Conservation (phyloP, 495 filamentous ascomycete genomes). For the Penicillium mononematosum region DNA sequence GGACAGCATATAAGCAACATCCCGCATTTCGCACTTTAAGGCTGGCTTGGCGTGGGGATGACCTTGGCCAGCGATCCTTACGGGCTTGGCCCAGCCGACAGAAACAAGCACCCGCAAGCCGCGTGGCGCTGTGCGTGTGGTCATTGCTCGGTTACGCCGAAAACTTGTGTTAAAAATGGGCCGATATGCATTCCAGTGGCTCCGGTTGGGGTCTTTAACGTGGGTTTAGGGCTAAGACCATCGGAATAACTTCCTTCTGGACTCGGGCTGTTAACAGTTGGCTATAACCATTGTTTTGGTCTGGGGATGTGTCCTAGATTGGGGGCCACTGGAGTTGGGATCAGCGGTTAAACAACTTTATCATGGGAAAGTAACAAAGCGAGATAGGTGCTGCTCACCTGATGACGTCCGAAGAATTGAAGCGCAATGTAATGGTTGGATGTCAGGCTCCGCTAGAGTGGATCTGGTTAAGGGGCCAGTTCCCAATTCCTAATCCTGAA, state of each 20-base stretch:
- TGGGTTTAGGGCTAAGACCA: neutral
- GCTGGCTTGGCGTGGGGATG: constrained; percentile 21
- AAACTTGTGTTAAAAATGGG: constrained; percentile 2
- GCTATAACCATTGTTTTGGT: neutral
- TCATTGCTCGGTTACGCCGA: constrained; percentile 18
- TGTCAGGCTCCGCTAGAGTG: constrained; percentile 1
- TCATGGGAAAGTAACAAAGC: neutral
- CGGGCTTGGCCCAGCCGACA: constrained; percentile 16
- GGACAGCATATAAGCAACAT: constrained; percentile 10
- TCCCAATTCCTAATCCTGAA: neutral
- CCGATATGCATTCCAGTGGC: constrained; percentile 6
- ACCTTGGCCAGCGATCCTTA: constrained; percentile 17
- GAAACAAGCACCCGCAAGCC: constrained; percentile 6
- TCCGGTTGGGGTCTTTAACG: neutral
- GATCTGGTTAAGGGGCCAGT: constrained; percentile 7
- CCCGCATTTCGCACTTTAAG: constrained; percentile 11
- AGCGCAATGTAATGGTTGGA: constrained; percentile 1
- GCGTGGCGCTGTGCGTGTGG: constrained; percentile 17
- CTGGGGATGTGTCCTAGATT: neutral
- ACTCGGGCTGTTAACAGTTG: constrained; percentile 4
- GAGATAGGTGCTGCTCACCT: neutral
- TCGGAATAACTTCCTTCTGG: neutral
- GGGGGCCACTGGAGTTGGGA: neutral
- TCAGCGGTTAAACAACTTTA: neutral
- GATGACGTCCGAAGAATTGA: constrained; percentile 1